phyloP scores from a whole-genome alignment of 768 basidiomycete species.

The Termitomyces sp. region DNA sequence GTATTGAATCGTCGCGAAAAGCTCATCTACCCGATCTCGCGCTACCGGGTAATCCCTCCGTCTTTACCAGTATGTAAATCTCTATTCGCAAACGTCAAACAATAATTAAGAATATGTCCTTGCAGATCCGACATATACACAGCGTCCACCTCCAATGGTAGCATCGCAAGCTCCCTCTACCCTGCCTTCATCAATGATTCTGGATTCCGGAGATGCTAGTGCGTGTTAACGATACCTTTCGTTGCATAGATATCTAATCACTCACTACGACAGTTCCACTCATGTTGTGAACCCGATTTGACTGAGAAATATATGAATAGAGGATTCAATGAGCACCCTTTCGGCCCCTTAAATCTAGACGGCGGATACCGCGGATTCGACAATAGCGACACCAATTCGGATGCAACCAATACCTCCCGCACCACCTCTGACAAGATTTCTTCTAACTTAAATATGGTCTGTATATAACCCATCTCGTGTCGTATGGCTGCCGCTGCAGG shows the following conservation, averaged over 20 bases:
- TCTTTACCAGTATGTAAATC: constrained; percentile 8
- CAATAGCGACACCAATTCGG: not conserved
- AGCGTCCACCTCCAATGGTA: not conserved
- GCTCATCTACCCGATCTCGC: constrained; percentile 5
- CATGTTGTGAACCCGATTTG: not conserved
- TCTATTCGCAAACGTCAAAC: not conserved
- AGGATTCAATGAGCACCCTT: not conserved
- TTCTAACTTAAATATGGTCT: not conserved
- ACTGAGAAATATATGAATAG: not conserved
- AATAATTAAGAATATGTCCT: not conserved
- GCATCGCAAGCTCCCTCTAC: not conserved
- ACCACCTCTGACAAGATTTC: too few relatives aligned
- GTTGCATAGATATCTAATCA: not conserved
- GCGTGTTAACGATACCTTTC: not conserved
- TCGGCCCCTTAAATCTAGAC: not conserved
- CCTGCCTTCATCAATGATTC: constrained; percentile 2
- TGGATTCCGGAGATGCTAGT: constrained; percentile 9
- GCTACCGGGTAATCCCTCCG: constrained; percentile 1
- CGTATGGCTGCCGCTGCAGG: too few relatives aligned
- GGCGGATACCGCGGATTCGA: not conserved
- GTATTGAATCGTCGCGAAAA: constrained; percentile 6
- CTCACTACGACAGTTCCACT: constrained; percentile 2
- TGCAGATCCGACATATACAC: constrained; percentile 1
- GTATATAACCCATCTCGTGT: not conserved
- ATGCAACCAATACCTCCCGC: not conserved